Conservation (phyloP, 306 rosid species). For the Cercis canadensis region DNA sequence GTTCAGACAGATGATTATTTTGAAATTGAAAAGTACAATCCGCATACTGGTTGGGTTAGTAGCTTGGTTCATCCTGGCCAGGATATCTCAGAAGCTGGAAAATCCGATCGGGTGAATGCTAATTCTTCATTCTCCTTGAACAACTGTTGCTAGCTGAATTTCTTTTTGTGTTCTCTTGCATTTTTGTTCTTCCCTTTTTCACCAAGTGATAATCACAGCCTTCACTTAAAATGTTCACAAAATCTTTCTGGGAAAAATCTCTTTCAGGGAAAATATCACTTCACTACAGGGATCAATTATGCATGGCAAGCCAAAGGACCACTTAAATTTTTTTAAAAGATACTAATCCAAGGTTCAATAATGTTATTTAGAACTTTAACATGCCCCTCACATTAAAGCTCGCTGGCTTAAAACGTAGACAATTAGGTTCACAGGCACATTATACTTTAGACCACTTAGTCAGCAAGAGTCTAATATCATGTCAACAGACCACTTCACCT, state of each 20-base stretch:
- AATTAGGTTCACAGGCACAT: too few relatives aligned
- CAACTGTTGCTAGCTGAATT: constrained; percentile 15
- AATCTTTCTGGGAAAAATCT: not conserved
- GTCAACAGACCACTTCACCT: not conserved
- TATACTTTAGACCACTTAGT: too few relatives aligned
- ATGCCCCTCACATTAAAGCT: too few relatives aligned
- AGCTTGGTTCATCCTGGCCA: constrained; percentile 46
- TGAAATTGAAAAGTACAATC: constrained; percentile 75
- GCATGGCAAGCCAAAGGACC: too few relatives aligned
- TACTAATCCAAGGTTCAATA: too few relatives aligned
- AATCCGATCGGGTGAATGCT: constrained; percentile 56
- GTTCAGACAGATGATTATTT: constrained; percentile 64
- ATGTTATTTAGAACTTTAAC: too few relatives aligned
- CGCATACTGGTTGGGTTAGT: constrained; percentile 71
- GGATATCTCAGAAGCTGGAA: constrained; percentile 56
- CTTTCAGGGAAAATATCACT: too few relatives aligned
- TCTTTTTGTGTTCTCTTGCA: not conserved
- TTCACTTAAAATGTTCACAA: constrained; percentile 10
- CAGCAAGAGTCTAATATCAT: not conserved
- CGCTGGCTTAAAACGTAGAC: too few relatives aligned
- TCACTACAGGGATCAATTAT: too few relatives aligned
- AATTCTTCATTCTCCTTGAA: constrained; percentile 27
- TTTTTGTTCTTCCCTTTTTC: not conserved
- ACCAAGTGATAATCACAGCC: not conserved
- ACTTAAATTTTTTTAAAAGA: too few relatives aligned